Evolutionary conservation across 139 green algal genomes (phyloP).

Genomic region (Astrephomene gubernaculifera): DNA sequence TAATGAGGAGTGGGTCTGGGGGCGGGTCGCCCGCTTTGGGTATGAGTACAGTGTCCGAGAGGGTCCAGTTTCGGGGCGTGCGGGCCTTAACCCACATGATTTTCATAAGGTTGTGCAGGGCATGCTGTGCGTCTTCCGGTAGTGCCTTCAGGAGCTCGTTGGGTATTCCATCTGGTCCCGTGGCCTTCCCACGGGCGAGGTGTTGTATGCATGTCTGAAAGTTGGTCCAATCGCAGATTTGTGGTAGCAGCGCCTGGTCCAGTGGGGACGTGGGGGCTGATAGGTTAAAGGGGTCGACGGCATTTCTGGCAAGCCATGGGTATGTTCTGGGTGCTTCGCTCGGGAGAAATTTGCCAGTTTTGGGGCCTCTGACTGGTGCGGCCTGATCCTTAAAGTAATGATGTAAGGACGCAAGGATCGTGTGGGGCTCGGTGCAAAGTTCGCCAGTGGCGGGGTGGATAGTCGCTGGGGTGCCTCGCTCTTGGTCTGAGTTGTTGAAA

Average conservation of each 20-base stretch:
- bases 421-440: not conserved
- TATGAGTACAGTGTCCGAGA: conserved; percentile 48
- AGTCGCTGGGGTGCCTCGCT: not conserved
- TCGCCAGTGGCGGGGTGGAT: not conserved
- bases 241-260: not conserved
- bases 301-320: not conserved
- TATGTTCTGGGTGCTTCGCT: not conserved
- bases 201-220: conserved; percentile 30
- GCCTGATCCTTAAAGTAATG: not conserved
- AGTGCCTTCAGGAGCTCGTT: conserved; percentile 56
- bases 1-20: too few relatives aligned
- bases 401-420: not conserved
- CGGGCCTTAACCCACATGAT: conserved; percentile 49
- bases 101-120: not conserved
- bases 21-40: conserved; percentile 48
- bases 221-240: not conserved
- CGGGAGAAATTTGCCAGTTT: not conserved
- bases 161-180: conserved; percentile 43
- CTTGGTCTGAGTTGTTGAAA: not conserved
- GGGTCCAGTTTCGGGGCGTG: conserved; percentile 49
- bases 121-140: conserved; percentile 13
- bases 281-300: not conserved
- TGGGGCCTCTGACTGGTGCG: not conserved
- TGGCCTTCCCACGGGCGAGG: conserved; percentile 31
- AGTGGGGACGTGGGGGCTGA: not conserved